Base-by-base conservation (phyloP, 495 filamentous ascomycete genomes). In the Sordaria brevicollis region DNA sequence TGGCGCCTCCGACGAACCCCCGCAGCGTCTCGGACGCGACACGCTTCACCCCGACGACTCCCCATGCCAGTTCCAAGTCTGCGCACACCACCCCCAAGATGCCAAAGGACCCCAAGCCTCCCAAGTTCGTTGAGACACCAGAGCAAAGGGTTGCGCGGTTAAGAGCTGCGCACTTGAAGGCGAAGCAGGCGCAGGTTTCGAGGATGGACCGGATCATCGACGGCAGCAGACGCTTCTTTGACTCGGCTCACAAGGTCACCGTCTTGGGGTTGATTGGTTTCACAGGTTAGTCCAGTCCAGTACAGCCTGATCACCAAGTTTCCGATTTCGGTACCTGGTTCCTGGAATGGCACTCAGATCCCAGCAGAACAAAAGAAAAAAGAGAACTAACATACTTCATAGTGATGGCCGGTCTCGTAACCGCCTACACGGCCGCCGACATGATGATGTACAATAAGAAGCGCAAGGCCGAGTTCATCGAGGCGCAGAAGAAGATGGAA, bases 1-100 rank as follows among this genome's bases (percentile, higher is more conserved):
- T 78, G 73, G 70, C 73, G 36, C 71, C 73, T 54, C 41, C 67
- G 19, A 73, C 69, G 72, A 92, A 93, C 88, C 87, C 93, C 74
- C 94, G 94, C 80, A 94, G 92, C 81, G 90, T 93, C 77, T 89
- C 88, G 73, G 95, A 97, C 82, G 93, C 95, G 70, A 99, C 95
- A 77, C 89, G 94, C 71, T 99, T 99, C 86, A 98, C 94, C 66
- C 87, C 94, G 35, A 96, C 92, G 43, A 91, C 90, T 67, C 94
- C 93, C 17, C 93, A 97, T 84, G 93, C 92, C 72, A 86, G 85
- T 80, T 89, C 91, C 73, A 91, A 92, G 76, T 77, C 87, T 66
- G 78, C 79, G 66, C 76, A 67, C 89, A 91, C 82, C 88, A 88
- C 76, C 83, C 85, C 79, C 84, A 86, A 71, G 85, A 88, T 71